phyloP scores from a whole-genome alignment of 768 basidiomycete genomes.

The Punctularia strigosozonata region DNA sequence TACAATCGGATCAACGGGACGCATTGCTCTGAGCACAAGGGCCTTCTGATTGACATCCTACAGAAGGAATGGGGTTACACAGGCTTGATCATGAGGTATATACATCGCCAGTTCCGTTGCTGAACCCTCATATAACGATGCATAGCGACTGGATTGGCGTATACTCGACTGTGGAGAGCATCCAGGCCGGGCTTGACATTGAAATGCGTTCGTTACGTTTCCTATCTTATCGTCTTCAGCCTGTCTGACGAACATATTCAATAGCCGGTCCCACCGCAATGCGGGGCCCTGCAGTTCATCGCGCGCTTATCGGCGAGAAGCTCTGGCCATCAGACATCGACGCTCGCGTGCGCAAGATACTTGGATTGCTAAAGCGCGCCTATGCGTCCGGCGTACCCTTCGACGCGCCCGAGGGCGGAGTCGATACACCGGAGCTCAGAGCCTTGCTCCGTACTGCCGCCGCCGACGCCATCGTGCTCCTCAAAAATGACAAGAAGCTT shows the following conservation, averaged over 20 bases:
- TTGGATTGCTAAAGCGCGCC: slow-evolving; percentile 34
- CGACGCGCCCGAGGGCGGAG: slow-evolving; percentile 31
- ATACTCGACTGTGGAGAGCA: slow-evolving; percentile 34
- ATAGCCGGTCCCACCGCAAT: slow-evolving; percentile 32
- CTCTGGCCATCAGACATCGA: slow-evolving; percentile 30
- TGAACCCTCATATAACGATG: too few species aligned
- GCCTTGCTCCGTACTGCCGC: slow-evolving; percentile 37
- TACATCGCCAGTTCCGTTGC: too few species aligned
- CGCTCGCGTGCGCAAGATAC: slow-evolving; percentile 21
- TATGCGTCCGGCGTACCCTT: slow-evolving; percentile 44
- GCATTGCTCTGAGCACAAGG: slow-evolving; percentile 44
- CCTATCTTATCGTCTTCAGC: background rate
- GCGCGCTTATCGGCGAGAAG: slow-evolving; percentile 31
- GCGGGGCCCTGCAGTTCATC: slow-evolving; percentile 32
- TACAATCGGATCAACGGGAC: slow-evolving; percentile 52
- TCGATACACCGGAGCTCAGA: slow-evolving; percentile 36
- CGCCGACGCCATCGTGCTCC: slow-evolving; percentile 41
- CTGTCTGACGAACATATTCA: slow-evolving; percentile 1
- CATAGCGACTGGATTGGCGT: slow-evolving; percentile 52
- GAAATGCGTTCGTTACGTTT: slow-evolving; percentile 39
- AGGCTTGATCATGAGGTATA: too few species aligned
- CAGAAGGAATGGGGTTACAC: slow-evolving; percentile 28
- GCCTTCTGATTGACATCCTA: slow-evolving; percentile 39
- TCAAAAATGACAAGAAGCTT: slow-evolving; percentile 44
- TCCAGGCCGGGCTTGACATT: slow-evolving; percentile 53